Base-by-base conservation (phyloP, 202 grass and related monocot species). In the Zoysia matrella region DNA sequence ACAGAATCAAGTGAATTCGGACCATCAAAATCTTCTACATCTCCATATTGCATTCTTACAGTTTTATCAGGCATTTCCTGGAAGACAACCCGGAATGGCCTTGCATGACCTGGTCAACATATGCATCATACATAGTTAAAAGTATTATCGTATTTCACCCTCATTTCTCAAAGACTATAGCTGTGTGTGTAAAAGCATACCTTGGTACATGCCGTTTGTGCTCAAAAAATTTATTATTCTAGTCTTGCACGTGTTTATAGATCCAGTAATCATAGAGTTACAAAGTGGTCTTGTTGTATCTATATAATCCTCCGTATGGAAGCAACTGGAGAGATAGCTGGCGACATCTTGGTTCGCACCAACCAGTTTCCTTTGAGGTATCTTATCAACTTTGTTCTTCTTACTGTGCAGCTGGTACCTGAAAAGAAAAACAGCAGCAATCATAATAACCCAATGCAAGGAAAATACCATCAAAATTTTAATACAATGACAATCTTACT, bases 1-100 rank as follows among this genome's bases (percentile, higher is more conserved):
- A 74, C 80, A 77, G 84, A 82, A 61, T 91, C 91, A 75, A 83
- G 76, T 63, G 86, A 72, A 52, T 88, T 89, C 2, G 73, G 67
- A 70, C 77, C 67, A 66, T 93, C 91, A 81, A 90, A 89, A 73
- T 97, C 94, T 74, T 97, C 91, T 56, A 66, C 53, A 78, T 97
- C 94, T 69, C 94, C 94, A 58, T 88, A 87, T 79, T 93, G 81
- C 89, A 97, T 91, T 72, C 43, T 85, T 61, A 97, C 94, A 63
- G 91, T 93, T 79, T 89, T 91, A 85, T 97, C 94, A 78, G 74
- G 62, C 62, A 77, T 89, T 77, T 97, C 94, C 43, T 76, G 84
- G 75, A 97, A 84, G 82, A 86, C 62, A 41, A 89, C 62, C 66
- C 86, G 86, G 82, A 86, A 93, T 52, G 71, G 88, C 64, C 80